These are phyloP conservation scores for Magnusiomyces tetraspermus DNA, from an alignment of 1,139 yeast species.

Conservation along the genomic window DNA sequence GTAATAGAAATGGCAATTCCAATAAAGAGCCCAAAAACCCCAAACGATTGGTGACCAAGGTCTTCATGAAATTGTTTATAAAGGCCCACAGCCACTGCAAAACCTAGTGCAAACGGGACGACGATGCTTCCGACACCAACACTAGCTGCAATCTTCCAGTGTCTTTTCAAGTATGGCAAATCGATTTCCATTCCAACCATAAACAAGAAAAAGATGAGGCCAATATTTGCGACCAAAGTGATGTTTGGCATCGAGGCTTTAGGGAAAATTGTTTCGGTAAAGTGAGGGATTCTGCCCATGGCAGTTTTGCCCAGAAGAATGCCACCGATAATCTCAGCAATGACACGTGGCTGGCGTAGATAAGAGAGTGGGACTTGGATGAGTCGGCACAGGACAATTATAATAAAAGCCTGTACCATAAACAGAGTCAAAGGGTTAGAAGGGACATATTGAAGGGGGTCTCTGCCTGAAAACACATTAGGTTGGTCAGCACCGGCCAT, in stretches of 20 bases:
- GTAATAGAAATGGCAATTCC: slow-evolving; percentile 78
- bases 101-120: slow-evolving; percentile 69
- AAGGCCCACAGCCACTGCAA: slow-evolving; percentile 57
- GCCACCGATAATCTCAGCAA: slow-evolving; percentile 70
- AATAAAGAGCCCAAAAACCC: slow-evolving; percentile 67
- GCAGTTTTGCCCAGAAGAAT: slow-evolving; percentile 54
- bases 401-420: slow-evolving; percentile 46
- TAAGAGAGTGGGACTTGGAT: slow-evolving; percentile 50
- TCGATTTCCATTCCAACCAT: slow-evolving; percentile 75
- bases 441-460: slow-evolving; percentile 53
- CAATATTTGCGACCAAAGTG: slow-evolving; percentile 59
- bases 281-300: slow-evolving; percentile 59
- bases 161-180: slow-evolving; percentile 48
- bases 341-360: slow-evolving; percentile 64
- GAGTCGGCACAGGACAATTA: slow-evolving; percentile 45
- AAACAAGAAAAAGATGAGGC: slow-evolving; percentile 62
- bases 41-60: slow-evolving; percentile 41
- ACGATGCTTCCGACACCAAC: slow-evolving; percentile 67
- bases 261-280: slow-evolving; percentile 58
- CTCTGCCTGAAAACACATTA: slow-evolving; percentile 51
- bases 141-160: slow-evolving; percentile 49
- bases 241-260: slow-evolving; percentile 50
- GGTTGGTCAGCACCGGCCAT: no score
- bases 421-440: slow-evolving; percentile 51
- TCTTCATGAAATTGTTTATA: slow-evolving; percentile 43